A percentile compares a stretch with the other conserved stretches of the same genome.
These are phyloP conservation scores for Aspergillus uvarum DNA, from an alignment of 2,329 filamentous ascomycete genomes.

Conservation along the genomic window DNA sequence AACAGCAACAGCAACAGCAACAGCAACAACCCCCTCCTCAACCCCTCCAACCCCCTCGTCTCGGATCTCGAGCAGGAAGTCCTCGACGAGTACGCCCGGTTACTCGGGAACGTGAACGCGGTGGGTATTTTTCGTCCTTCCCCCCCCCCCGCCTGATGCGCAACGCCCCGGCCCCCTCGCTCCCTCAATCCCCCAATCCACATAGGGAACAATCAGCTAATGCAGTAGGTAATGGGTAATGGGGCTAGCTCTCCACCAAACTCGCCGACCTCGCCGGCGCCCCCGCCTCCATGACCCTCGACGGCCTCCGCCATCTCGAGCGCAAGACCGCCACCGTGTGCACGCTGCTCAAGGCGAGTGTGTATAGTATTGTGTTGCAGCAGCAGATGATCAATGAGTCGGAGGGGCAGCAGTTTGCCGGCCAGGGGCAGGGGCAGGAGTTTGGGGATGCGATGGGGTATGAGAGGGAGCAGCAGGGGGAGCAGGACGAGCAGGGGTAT, in stretches of 20 bases:
- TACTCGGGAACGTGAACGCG: slow-evolving; percentile 88
- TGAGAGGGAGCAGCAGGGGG: slow-evolving; percentile 24
- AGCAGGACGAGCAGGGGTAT: slow-evolving; percentile 22
- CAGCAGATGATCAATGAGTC: slow-evolving; percentile 80
- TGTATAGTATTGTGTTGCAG: slow-evolving; percentile 97
- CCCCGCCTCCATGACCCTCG: slow-evolving; percentile 71
- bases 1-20: background rate
- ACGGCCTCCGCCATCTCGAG: slow-evolving; percentile 83
- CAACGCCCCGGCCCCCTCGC: too few relatives aligned
- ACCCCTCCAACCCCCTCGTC: slow-evolving; percentile 47
- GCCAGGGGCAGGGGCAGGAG: slow-evolving; percentile 23
- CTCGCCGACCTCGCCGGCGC: slow-evolving; percentile 60
- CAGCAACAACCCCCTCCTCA: slow-evolving; percentile 38
- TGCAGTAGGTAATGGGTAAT: too few relatives aligned
- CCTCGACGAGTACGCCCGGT: slow-evolving; percentile 84
- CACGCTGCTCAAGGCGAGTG: slow-evolving; percentile 93
- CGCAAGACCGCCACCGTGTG: slow-evolving; percentile 93
- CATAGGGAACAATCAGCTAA: too few relatives aligned
- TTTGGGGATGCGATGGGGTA: slow-evolving; percentile 13
- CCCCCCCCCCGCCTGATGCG: background rate
- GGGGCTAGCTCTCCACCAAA: slow-evolving; percentile 32
- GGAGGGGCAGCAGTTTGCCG: slow-evolving; percentile 27
- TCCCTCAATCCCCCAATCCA: too few relatives aligned
- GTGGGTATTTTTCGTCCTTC: slow-evolving; percentile 46
- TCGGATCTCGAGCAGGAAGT: slow-evolving; percentile 88